These are phyloP conservation scores for Nakaseomyces sp. DNA, from an alignment of 1,139 yeast species.

Conservation along the genomic window DNA sequence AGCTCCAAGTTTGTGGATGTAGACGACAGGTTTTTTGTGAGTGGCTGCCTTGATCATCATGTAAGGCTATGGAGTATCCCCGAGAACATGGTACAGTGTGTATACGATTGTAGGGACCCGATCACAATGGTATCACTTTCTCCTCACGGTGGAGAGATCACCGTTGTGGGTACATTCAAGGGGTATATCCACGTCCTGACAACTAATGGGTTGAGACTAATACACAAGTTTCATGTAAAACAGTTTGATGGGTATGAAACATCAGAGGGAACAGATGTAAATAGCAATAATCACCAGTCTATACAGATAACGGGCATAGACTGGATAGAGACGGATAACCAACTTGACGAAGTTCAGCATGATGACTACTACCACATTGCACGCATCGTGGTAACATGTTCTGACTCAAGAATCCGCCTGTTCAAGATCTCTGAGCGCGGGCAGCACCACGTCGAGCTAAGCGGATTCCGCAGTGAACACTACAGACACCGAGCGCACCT, in stretches of 20 bases:
- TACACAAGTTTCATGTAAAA: constrained; percentile 47
- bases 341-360: constrained; percentile 39
- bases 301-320: constrained; percentile 6
- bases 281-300: constrained; percentile 12
- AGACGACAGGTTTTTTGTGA: constrained; percentile 79
- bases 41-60: constrained; percentile 74
- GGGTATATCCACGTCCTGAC: constrained; percentile 60
- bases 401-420: constrained; percentile 69
- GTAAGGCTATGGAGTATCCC: constrained; percentile 77
- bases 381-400: constrained; percentile 51
- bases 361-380: constrained; percentile 19
- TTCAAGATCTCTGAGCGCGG: constrained; percentile 34
- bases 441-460: constrained; percentile 51
- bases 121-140: constrained; percentile 27
- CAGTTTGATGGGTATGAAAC: constrained; percentile 20
- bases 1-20: constrained; percentile 72
- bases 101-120: constrained; percentile 27
- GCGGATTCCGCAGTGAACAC: constrained; percentile 63
- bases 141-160: constrained; percentile 41
- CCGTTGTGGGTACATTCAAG: constrained; percentile 73
- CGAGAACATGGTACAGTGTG: constrained; percentile 45
- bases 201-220: constrained; percentile 53
- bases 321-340: constrained; percentile 35
- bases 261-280: too few relatives aligned
- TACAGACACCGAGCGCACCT: constrained; percentile 60